Percentiles rank a stretch among this genome's conserved stretches.
These are phyloP conservation scores for Hygrocybe coccinea DNA, from an alignment of 768 basidiomycete species.

Conservation along the genomic window DNA sequence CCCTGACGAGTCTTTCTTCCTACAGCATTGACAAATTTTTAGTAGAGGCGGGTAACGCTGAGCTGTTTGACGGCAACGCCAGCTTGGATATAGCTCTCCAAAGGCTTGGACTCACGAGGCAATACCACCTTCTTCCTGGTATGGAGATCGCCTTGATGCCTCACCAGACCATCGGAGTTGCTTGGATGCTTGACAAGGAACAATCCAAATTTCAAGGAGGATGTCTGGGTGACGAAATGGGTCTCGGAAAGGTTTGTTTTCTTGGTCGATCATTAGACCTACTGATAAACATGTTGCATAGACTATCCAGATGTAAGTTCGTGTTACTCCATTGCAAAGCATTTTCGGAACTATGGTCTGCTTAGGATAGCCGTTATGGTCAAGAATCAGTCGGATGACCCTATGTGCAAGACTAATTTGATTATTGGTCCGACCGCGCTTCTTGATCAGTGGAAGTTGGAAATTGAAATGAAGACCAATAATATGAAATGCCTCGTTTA, in stretches of 20 bases:
- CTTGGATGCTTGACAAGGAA: slow-evolving; percentile 59
- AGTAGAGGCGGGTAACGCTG: slow-evolving; percentile 50
- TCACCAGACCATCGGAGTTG: slow-evolving; percentile 59
- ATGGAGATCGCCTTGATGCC: slow-evolving; percentile 62
- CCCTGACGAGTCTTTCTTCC: slow-evolving; percentile 5
- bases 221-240: slow-evolving; percentile 52
- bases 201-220: slow-evolving; percentile 41
- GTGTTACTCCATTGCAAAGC: no score
- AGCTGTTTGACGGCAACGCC: slow-evolving; percentile 54
- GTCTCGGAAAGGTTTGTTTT: slow-evolving; percentile 50
- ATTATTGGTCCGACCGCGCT: slow-evolving; percentile 64
- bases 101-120: slow-evolving; percentile 45
- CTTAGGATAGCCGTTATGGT: slow-evolving; percentile 56
- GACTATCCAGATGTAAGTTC: no score
- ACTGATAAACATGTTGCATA: no score
- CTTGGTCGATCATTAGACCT: background rate
- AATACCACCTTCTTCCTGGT: slow-evolving; percentile 49
- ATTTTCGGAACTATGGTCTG: slow-evolving; percentile 2
- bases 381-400: slow-evolving; percentile 48
- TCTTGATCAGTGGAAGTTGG: slow-evolving; percentile 61
- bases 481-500: slow-evolving; percentile 53
- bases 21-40: slow-evolving; percentile 51
- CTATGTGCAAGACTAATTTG: slow-evolving; percentile 55
- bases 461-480: slow-evolving; percentile 55
- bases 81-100: slow-evolving; percentile 54